These are phyloP conservation scores for Drechmeria coniospora DNA, from an alignment of 2,329 filamentous ascomycete genomes.

Conservation along the genomic window DNA sequence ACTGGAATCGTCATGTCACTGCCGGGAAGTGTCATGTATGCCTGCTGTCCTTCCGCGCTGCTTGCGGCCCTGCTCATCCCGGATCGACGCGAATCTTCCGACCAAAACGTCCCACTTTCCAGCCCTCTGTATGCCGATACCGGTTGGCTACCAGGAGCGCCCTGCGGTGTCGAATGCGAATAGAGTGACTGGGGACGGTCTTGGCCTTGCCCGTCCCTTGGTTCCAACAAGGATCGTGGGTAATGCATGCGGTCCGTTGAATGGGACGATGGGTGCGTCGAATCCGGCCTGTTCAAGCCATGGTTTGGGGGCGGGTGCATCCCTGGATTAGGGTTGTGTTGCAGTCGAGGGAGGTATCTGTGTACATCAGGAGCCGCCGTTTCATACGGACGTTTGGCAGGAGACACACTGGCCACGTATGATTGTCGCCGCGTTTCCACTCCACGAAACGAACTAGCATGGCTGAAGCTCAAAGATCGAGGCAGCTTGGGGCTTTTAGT, in stretches of 20 bases:
- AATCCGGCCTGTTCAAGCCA: no score
- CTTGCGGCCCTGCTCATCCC: constrained; percentile 11
- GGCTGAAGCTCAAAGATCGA: constrained; percentile 14
- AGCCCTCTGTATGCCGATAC: constrained; percentile 8
- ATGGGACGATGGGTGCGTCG: no score
- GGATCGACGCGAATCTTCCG: constrained; percentile 17
- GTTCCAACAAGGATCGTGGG: constrained; percentile 9
- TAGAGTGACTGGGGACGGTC: constrained; percentile 5
- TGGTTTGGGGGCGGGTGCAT: no score
- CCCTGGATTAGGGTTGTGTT: constrained; percentile 11
- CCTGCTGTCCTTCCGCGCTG: constrained; percentile 19
- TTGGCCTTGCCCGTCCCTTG: constrained; percentile 8
- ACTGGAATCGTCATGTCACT: constrained; percentile 34
- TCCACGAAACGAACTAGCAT: constrained; percentile 9
- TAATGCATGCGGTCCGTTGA: no score
- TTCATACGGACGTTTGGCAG: constrained; percentile 18
- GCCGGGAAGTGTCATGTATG: constrained; percentile 22
- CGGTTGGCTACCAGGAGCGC: constrained; percentile 8
- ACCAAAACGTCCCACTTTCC: constrained; percentile 14
- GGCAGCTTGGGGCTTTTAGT: constrained; percentile 17
- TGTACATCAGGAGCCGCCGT: constrained; percentile 11
- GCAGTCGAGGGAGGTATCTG: constrained; percentile 11
- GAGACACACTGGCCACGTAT: constrained; percentile 9
- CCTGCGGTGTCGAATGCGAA: constrained; percentile 6
- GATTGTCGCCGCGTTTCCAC: constrained; percentile 9